Evolutionary conservation across 179 eudicot species (phyloP).

Genomic region (Pouteria campechiana): DNA sequence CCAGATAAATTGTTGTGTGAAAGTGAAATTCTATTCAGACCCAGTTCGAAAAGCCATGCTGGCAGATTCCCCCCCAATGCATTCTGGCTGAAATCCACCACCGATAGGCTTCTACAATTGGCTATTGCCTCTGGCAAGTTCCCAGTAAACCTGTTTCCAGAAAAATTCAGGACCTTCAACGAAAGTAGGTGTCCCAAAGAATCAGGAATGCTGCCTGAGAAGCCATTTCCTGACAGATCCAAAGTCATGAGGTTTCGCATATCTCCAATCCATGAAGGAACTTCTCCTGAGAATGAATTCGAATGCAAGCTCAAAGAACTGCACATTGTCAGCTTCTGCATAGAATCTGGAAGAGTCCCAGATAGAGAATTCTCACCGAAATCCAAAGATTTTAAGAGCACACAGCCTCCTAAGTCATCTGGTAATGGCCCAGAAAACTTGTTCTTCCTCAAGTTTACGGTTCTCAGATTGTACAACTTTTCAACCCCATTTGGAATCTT

Average conservation of each 20-base stretch:
- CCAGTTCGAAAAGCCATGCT: conserved; percentile 49
- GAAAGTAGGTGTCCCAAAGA: conserved; percentile 41
- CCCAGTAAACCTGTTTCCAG: conserved; percentile 43
- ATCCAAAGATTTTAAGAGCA: conserved; percentile 38
- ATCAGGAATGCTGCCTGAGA: conserved; percentile 46
- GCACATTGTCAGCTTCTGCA: conserved; percentile 49
- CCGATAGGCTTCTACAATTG: conserved; percentile 34
- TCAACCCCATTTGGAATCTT: conserved; percentile 55
- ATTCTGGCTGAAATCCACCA: conserved; percentile 52
- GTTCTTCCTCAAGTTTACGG: conserved; percentile 41
- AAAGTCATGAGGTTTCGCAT: conserved; percentile 53
- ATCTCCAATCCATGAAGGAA: conserved; percentile 74
- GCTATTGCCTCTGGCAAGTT: conserved; percentile 51
- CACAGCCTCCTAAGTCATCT: conserved; percentile 55
- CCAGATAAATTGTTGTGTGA: conserved; percentile 49
- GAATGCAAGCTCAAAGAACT: conserved; percentile 30
- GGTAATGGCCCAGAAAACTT: conserved; percentile 53
- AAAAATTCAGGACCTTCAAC: conserved; percentile 46
- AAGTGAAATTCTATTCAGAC: conserved; percentile 35
- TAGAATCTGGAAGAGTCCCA: conserved; percentile 55
- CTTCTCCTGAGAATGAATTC: conserved; percentile 42
- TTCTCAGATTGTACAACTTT: conserved; percentile 41
- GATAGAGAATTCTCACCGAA: conserved; percentile 49
- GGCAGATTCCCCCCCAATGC: conserved; percentile 53
- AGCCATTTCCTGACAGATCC: conserved; percentile 62